A percentile compares a stretch with the other conserved stretches of the same genome.
Evolutionary conservation across 2,329 filamentous ascomycete species (phyloP).

Genomic region (Alternaria atra): DNA sequence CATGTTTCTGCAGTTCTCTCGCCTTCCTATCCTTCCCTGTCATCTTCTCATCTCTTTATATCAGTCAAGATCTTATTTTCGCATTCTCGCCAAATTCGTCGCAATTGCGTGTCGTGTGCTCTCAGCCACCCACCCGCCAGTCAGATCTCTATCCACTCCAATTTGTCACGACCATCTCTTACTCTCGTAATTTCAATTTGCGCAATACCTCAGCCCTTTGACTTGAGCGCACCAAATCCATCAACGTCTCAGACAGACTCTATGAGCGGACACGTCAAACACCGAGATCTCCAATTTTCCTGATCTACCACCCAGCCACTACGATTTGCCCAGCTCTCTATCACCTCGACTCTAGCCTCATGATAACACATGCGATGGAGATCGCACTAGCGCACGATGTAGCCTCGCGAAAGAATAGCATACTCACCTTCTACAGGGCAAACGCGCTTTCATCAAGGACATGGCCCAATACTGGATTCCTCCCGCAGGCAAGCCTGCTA

Average conservation of each 20-base stretch:
- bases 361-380: background rate
- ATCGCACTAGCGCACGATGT: background rate
- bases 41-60: background rate
- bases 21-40: background rate
- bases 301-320: background rate
- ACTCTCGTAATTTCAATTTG: background rate
- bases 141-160: background rate
- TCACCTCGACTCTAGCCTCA: background rate
- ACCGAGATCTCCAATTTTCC: background rate
- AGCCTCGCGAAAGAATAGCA: background rate
- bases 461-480: conserved; percentile 93
- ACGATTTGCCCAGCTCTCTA: background rate
- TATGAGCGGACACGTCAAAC: background rate
- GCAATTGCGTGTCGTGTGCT: conserved; percentile 25
- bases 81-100: conserved; percentile 17
- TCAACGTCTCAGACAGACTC: background rate
- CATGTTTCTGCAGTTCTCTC: background rate
- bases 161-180: background rate
- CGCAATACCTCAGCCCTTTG: background rate
- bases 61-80: conserved; percentile 5
- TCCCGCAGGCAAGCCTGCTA: conserved; percentile 71
- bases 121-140: background rate
- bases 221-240: background rate
- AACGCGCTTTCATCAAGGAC: conserved; percentile 97
- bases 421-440: conserved; percentile 67